Percentiles rank a stretch among this genome's conserved stretches.
phyloP scores from a whole-genome alignment of 306 rosid genomes.

The Albizia julibrissin region DNA sequence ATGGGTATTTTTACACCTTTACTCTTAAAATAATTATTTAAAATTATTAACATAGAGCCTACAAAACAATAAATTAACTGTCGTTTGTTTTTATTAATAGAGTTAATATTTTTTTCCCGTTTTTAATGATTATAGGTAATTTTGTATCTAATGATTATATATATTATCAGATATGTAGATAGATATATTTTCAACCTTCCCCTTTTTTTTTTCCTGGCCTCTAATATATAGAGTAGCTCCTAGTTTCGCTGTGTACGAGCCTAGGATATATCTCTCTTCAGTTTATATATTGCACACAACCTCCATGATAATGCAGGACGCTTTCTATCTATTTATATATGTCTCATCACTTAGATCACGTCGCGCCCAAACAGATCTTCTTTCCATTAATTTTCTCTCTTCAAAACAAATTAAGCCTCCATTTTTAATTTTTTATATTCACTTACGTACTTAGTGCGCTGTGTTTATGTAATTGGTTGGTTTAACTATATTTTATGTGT shows the following conservation, averaged over 20 bases:
- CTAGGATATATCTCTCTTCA: no score
- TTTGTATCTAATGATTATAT: no score
- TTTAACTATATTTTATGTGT: constrained; percentile 19
- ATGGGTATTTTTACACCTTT: no score
- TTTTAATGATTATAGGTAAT: no score
- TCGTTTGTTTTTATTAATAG: no score
- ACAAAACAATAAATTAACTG: no score
- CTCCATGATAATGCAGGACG: neutral
- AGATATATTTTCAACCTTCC: no score
- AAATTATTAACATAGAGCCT: no score
- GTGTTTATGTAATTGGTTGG: neutral
- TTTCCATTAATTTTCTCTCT: neutral
- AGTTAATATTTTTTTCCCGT: no score
- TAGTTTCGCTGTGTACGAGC: neutral
- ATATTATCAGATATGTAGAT: no score
- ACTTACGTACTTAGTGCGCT: neutral
- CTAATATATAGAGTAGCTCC: neutral
- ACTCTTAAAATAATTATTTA: no score
- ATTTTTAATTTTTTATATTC: neutral
- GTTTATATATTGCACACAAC: neutral
- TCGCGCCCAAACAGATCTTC: neutral
- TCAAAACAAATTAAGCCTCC: neutral
- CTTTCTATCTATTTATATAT: neutral
- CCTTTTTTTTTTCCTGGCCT: neutral
- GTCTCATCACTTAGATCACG: neutral